These are phyloP conservation scores for Backusella tarrabulga DNA, from an alignment of 192 early-diverging fungal genomes.

Conservation along the genomic window DNA sequence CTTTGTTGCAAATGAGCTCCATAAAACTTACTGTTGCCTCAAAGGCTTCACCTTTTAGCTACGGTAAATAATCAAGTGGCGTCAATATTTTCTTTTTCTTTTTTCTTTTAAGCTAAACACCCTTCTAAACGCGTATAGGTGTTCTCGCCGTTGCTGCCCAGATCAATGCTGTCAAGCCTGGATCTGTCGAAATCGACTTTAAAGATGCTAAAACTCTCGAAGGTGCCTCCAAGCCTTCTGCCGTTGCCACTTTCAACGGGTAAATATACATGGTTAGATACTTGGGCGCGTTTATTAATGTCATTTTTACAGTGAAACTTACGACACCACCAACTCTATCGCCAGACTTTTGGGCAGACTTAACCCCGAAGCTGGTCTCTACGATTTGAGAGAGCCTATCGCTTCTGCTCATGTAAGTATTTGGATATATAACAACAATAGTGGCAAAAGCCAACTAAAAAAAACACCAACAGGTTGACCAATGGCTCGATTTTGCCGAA, in stretches of 20 bases:
- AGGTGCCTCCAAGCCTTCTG: slow-evolving; percentile 13
- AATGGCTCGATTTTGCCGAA: slow-evolving; percentile 74
- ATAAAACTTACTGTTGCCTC: slow-evolving; percentile 30
- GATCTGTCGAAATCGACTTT: slow-evolving; percentile 29
- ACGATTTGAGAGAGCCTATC: slow-evolving; percentile 37
- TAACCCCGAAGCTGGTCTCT: slow-evolving; percentile 24
- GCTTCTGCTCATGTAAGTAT: slow-evolving; percentile 42
- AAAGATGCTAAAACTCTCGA: slow-evolving; percentile 32
- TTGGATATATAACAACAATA: not conserved
- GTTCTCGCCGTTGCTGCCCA: slow-evolving; percentile 17
- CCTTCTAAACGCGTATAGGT: not conserved
- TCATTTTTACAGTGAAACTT: slow-evolving; percentile 22
- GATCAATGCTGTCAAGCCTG: slow-evolving; percentile 23
- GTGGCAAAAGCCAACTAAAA: not conserved
- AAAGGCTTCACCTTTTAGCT: slow-evolving; percentile 32
- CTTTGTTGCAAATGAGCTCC: not conserved
- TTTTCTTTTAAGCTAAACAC: not conserved
- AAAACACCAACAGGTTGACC: slow-evolving; percentile 44
- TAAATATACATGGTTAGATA: not conserved
- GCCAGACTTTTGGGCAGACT: slow-evolving; percentile 28
- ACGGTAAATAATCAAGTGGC: slow-evolving; percentile 17
- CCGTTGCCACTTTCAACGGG: slow-evolving; percentile 29
- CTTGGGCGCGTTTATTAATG: not conserved
- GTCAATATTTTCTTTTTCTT: not conserved
- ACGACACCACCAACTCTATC: slow-evolving; percentile 30